A percentile compares a stretch with the other conserved stretches of the same genome.
Evolutionary conservation across 139 green algal species (phyloP).

Genomic region (Astrephomene gubernaculifera): DNA sequence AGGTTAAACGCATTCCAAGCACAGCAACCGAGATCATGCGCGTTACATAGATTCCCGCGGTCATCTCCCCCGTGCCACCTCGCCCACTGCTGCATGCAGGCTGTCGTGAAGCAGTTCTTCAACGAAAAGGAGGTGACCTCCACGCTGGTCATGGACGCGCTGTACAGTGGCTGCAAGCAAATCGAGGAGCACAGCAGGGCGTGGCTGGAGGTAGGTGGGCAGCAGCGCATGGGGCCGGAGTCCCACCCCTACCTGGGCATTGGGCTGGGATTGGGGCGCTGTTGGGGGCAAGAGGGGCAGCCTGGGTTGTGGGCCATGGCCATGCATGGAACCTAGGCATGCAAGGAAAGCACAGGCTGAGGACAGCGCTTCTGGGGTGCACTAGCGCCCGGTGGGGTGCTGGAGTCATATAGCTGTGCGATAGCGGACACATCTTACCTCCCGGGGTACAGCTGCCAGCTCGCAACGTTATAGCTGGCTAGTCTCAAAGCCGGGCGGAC

Average conservation of each 20-base stretch:
- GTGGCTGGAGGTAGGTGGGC: constrained; percentile 54
- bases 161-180: constrained; percentile 90
- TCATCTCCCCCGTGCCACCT: too few species aligned
- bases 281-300: too few species aligned
- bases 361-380: not conserved
- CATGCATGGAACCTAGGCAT: too few species aligned
- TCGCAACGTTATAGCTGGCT: not conserved
- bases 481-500: constrained; percentile 18
- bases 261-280: too few species aligned
- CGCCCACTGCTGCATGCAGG: constrained; percentile 68
- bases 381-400: not conserved
- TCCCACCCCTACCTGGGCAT: too few species aligned
- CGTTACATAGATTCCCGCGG: too few species aligned
- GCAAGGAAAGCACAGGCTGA: constrained; percentile 20
- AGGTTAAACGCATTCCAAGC: too few species aligned
- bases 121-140: constrained; percentile 99
- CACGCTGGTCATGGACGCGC: constrained; percentile 98
- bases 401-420: constrained; percentile 19
- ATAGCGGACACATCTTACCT: not conserved
- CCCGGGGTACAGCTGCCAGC: constrained; percentile 34
- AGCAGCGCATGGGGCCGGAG: too few species aligned
- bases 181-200: constrained; percentile 74
- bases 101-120: constrained; percentile 97
- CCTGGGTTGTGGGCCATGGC: too few species aligned
- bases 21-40: too few species aligned